A percentile compares a stretch with the other conserved stretches of the same genome.
Evolutionary conservation across 2,329 filamentous ascomycete genomes (phyloP).

Genomic region (Pestalotiopsis sp.): DNA sequence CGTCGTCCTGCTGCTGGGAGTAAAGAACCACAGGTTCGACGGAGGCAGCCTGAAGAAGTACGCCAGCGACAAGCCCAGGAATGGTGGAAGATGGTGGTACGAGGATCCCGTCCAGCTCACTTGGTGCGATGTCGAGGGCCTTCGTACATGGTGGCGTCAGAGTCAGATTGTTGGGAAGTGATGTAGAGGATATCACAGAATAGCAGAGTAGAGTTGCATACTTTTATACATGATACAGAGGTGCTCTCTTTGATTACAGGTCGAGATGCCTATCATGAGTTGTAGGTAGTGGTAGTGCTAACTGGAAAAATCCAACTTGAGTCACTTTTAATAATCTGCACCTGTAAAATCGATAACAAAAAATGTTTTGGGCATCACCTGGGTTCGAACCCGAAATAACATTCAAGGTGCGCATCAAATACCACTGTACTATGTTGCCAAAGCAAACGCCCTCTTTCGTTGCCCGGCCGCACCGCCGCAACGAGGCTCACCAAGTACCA

Average conservation of each 20-base stretch:
- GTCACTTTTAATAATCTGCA: no score
- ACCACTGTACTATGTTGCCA: no score
- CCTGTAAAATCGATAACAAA: no score
- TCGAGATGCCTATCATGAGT: not conserved
- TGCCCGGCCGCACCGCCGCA: no score
- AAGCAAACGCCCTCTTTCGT: no score
- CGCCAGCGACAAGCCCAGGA: slow-evolving; percentile 33
- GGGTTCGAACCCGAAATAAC: no score
- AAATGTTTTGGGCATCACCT: no score
- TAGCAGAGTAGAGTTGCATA: no score
- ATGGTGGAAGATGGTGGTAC: slow-evolving; percentile 49
- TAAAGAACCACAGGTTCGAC: slow-evolving; percentile 60
- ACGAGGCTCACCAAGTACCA: no score
- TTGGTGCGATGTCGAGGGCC: slow-evolving; percentile 51
- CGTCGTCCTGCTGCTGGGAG: slow-evolving; percentile 52
- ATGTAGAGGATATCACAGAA: not conserved
- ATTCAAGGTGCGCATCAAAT: no score
- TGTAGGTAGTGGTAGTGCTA: no score
- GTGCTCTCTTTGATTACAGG: not conserved
- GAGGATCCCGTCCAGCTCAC: slow-evolving; percentile 45
- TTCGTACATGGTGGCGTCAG: slow-evolving; percentile 46
- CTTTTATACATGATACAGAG: not conserved
- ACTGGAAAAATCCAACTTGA: no score
- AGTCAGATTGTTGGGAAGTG: not conserved
- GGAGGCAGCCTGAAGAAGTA: slow-evolving; percentile 46